phyloP scores from a whole-genome alignment of 2,329 filamentous ascomycete species.

The Fusarium decemcellulare region DNA sequence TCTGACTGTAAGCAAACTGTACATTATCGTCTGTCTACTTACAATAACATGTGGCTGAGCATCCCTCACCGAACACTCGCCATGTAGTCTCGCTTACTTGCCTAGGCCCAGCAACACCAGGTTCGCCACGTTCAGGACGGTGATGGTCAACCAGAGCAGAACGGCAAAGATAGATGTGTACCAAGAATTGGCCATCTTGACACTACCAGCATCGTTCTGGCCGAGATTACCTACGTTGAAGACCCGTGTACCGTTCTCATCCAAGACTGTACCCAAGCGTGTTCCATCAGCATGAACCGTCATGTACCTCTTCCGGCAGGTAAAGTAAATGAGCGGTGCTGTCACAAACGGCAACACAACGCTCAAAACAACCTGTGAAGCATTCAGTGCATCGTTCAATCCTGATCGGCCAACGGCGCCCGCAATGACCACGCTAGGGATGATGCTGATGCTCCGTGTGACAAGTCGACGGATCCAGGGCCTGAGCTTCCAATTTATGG shows the following conservation, averaged over 20 bases:
- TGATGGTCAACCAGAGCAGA: constrained; percentile 80
- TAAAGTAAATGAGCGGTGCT: constrained; percentile 89
- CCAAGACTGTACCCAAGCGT: constrained; percentile 33
- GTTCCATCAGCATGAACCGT: constrained; percentile 69
- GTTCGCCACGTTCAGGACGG: constrained; percentile 84
- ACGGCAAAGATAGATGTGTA: constrained; percentile 68
- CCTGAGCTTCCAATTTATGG: constrained; percentile 79
- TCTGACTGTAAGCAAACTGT: not conserved
- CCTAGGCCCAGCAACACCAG: constrained; percentile 61
- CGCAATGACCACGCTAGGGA: constrained; percentile 86
- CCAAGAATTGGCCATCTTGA: constrained; percentile 82
- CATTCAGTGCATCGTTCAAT: constrained; percentile 80
- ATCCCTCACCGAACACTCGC: too few relatives aligned
- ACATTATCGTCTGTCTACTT: too few relatives aligned
- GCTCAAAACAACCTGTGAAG: constrained; percentile 82
- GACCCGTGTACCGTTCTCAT: not conserved
- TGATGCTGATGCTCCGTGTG: constrained; percentile 85
- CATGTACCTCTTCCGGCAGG: constrained; percentile 85
- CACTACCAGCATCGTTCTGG: constrained; percentile 32
- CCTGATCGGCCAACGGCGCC: constrained; percentile 81
- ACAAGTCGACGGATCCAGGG: constrained; percentile 86
- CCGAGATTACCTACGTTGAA: constrained; percentile 23
- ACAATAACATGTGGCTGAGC: too few relatives aligned
- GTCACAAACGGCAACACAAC: constrained; percentile 87
- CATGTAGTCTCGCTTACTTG: too few relatives aligned